phyloP scores from a whole-genome alignment of 2,329 filamentous ascomycete genomes.

The Pseudodiploospora longispora region DNA sequence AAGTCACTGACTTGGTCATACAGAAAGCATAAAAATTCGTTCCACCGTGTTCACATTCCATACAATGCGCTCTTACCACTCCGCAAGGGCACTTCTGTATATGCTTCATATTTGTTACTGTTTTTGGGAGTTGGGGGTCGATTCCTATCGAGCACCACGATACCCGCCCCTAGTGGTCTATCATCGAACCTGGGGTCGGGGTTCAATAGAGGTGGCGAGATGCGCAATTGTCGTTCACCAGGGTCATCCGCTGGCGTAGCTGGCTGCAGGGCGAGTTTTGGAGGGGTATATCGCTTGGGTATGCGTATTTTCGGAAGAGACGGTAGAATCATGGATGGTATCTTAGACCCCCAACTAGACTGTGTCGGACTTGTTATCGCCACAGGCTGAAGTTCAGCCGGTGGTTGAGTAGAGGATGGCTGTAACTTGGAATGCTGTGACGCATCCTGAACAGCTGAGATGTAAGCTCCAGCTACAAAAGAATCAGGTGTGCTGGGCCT shows the following conservation, averaged over 20 bases:
- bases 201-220: slow-evolving; percentile 22
- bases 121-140: slow-evolving; percentile 1
- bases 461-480: slow-evolving; percentile 30
- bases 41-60: slow-evolving; percentile 11
- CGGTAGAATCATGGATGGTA: slow-evolving; percentile 30
- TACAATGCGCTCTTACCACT: slow-evolving; percentile 29
- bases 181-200: slow-evolving; percentile 19
- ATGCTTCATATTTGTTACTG: slow-evolving; percentile 6
- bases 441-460: slow-evolving; percentile 22
- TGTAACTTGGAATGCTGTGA: slow-evolving; percentile 3
- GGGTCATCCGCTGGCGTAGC: slow-evolving; percentile 18
- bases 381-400: background rate
- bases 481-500: slow-evolving; percentile 19
- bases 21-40: no score
- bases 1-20: no score
- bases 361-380: background rate
- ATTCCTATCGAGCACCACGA: slow-evolving; percentile 3
- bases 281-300: slow-evolving; percentile 30
- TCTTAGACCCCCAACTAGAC: slow-evolving; percentile 11
- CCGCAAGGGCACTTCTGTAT: slow-evolving; percentile 22
- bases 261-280: slow-evolving; percentile 3
- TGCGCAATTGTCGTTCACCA: slow-evolving; percentile 18
- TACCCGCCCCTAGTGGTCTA: slow-evolving; percentile 3
- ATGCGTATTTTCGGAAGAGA: slow-evolving; percentile 30
- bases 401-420: slow-evolving; percentile 4